Percentiles rank a stretch among this genome's conserved stretches.
These are phyloP conservation scores for Periconia digitata DNA, from an alignment of 2,329 filamentous ascomycete genomes.

Conservation along the genomic window DNA sequence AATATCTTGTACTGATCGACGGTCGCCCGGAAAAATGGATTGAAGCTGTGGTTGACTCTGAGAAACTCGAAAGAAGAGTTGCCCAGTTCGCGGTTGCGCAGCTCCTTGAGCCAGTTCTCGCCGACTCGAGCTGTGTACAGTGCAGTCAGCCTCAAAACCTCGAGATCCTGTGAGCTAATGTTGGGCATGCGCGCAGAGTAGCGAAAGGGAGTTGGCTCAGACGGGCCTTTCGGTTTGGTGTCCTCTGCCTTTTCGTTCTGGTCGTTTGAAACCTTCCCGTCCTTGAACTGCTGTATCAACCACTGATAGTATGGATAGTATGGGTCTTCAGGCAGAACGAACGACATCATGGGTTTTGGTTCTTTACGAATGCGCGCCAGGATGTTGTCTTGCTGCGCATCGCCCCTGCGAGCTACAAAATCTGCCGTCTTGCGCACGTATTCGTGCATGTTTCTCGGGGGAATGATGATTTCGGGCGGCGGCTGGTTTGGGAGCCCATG, in stretches of 20 bases:
- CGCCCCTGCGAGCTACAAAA: slow-evolving; percentile 73
- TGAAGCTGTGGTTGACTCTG: slow-evolving; percentile 89
- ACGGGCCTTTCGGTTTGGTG: slow-evolving; percentile 77
- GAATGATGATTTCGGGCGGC: slow-evolving; percentile 80
- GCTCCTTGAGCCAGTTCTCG: slow-evolving; percentile 83
- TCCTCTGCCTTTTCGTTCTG: slow-evolving; percentile 32
- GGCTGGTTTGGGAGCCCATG: slow-evolving; percentile 57
- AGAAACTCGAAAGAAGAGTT: slow-evolving; percentile 98
- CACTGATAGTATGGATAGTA: slow-evolving; percentile 90
- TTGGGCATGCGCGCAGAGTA: slow-evolving; percentile 97
- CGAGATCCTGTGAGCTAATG: slow-evolving; percentile 91
- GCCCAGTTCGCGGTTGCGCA: slow-evolving; percentile 83
- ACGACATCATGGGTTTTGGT: slow-evolving; percentile 88
- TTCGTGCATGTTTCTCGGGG: slow-evolving; percentile 78
- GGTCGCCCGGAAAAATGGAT: slow-evolving; percentile 91
- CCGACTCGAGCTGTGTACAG: slow-evolving; percentile 93
- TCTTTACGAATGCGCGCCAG: slow-evolving; percentile 81
- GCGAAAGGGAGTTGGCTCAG: slow-evolving; percentile 81
- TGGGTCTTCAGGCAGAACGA: slow-evolving; percentile 75
- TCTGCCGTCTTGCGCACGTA: slow-evolving; percentile 94
- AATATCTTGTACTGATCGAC: slow-evolving; percentile 92
- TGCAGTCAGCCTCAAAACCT: slow-evolving; percentile 73
- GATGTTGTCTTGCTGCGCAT: slow-evolving; percentile 68
- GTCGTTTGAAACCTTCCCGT: slow-evolving; percentile 74
- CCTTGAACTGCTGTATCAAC: slow-evolving; percentile 82